Base-by-base conservation (phyloP, 2,329 filamentous ascomycete species). In the Pseudocercospora musae region DNA sequence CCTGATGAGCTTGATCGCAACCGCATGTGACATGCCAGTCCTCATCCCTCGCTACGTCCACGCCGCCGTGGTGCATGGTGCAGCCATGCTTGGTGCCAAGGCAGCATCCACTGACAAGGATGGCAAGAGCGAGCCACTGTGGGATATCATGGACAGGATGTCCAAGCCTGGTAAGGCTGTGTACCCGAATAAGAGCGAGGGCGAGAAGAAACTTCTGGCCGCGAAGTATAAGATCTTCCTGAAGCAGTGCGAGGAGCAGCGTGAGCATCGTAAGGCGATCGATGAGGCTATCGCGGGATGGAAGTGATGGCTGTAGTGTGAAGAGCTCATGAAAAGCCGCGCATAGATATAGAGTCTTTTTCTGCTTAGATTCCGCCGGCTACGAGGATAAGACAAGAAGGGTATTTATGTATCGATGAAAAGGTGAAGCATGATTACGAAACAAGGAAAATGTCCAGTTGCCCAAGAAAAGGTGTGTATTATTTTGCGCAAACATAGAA, bases 101-200 rank as follows among this genome's bases (percentile, higher is more conserved):
- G 95, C 95, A n/a, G 95, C 94, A 6, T 95, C 89, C 70, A 89
- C 89, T 31, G 88, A 90, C 72, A 83, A 84, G 42, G 84, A 90
- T 9, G 91, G 91, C 49, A 88, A 89, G 71, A 93, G 90, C 0
- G 93, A 97, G 80, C 86, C 89, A 44, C 81, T 99, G 65, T 99
- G 95, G 95, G 86, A 87, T 69, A 97, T 99, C 75, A 99, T 99
- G 95, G 91, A 96, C 76, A 87, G 92, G 60, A 95, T 97, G 89
- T 96, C 91, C 80, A 96, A 97, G 82, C 89, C 92, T 8, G 95
- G 94, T 31, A 91, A 89, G 71, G 85, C 92, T 54, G 89, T 97
- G 1, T 83, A 88, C 76, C 92, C 94, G 0, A 87, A 87, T 21
- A 85, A 82, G 58, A 86, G 96, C 74, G 78, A 80, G 62, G 84